phyloP scores from a whole-genome alignment of 225 moss, liverwort and hornwort species.

The Anthoceros angustus region DNA sequence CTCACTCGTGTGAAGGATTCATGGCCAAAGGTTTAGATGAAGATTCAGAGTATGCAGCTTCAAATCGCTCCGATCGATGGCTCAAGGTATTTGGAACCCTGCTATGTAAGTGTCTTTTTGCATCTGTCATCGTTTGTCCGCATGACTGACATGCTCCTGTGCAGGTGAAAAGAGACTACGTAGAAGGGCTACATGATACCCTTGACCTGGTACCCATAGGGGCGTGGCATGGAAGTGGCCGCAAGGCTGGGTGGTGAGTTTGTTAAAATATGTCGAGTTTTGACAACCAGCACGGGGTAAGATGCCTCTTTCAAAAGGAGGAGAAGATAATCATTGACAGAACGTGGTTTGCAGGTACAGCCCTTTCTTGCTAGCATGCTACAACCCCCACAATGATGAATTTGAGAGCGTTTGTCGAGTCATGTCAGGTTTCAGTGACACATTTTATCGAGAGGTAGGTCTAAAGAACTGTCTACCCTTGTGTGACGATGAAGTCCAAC shows the following conservation, averaged over 20 bases:
- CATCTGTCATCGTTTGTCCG: not conserved
- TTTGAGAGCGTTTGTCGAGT: conserved; percentile 87
- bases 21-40: conserved; percentile 72
- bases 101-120: not conserved
- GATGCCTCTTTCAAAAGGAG: not conserved
- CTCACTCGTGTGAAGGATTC: conserved; percentile 81
- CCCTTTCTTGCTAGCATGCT: conserved; percentile 80
- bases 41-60: conserved; percentile 71
- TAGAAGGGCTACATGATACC: conserved; percentile 81
- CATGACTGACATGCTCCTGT: conserved; percentile 1
- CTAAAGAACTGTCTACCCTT: not conserved
- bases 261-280: not conserved
- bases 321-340: not conserved
- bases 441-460: conserved; percentile 68
- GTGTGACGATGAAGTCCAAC: not conserved
- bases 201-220: conserved; percentile 86
- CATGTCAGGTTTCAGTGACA: conserved; percentile 85
- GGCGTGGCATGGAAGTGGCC: conserved; percentile 89
- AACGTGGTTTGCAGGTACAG: conserved; percentile 48
- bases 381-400: conserved; percentile 61
- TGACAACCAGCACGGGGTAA: not conserved
- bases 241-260: conserved; percentile 85
- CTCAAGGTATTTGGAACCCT: conserved; percentile 38
- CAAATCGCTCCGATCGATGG: conserved; percentile 89
- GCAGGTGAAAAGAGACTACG: conserved; percentile 77